Conservation (phyloP, 2,329 filamentous ascomycete genomes). For the Sporothrix dimorphospora region DNA sequence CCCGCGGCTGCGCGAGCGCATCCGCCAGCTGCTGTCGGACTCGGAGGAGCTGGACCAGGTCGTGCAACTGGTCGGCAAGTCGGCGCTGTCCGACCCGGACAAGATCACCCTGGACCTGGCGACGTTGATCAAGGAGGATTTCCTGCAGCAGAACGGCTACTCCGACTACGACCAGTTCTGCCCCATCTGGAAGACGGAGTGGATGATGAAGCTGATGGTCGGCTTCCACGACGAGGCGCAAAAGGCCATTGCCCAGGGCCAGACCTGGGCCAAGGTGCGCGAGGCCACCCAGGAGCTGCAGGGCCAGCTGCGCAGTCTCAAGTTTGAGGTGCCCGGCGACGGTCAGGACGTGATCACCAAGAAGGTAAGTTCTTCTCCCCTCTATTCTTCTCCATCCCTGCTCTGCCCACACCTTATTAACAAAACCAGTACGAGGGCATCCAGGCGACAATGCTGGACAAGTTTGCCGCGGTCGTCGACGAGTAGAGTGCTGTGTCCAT, state of each 20-base stretch:
- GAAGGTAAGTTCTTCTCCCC: conserved; percentile 67
- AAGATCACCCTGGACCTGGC: conserved; percentile 98
- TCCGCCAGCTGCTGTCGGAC: conserved; percentile 90
- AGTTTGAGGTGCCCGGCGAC: conserved; percentile 91
- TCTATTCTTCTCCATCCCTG: not conserved
- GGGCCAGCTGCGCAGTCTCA: conserved; percentile 82
- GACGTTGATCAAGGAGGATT: conserved; percentile 93
- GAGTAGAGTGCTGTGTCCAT: conserved; percentile 58
- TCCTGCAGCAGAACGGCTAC: conserved; percentile 98
- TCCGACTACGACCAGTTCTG: conserved; percentile 99
- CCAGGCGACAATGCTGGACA: conserved; percentile 90
- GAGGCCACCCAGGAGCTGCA: conserved; percentile 89
- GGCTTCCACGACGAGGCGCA: conserved; percentile 97
- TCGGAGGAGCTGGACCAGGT: conserved; percentile 98
- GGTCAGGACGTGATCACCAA: conserved; percentile 78
- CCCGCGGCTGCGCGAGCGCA: conserved; percentile 86
- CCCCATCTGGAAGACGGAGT: conserved; percentile 98
- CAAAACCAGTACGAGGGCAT: conserved; percentile 79
- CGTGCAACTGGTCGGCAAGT: conserved; percentile 97
- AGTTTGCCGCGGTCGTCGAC: conserved; percentile 94
- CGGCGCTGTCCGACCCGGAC: conserved; percentile 90
- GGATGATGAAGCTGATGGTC: conserved; percentile 99
- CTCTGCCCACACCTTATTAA: not conserved
- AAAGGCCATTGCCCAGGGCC: conserved; percentile 89
- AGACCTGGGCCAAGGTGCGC: conserved; percentile 89